A percentile compares a stretch with the other conserved stretches of the same genome.
Evolutionary conservation across 331 rosid species (phyloP).

Genomic region (Prunus yedoensis): DNA sequence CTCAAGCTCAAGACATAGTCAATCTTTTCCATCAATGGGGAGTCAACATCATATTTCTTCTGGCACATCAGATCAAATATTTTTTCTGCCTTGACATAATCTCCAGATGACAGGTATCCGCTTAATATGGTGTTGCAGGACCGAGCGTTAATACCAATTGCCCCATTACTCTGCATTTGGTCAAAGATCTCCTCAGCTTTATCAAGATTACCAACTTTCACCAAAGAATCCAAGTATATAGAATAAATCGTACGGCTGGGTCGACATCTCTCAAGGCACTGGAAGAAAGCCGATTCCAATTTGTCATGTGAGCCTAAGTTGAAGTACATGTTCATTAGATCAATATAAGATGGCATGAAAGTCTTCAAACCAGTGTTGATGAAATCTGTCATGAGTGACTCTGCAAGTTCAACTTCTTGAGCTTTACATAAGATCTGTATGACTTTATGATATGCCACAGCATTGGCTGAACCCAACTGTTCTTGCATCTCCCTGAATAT

Average conservation of each 20-base stretch:
- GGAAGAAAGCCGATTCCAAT: slow-evolving; percentile 61
- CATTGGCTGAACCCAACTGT: slow-evolving; percentile 43
- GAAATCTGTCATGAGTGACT: slow-evolving; percentile 67
- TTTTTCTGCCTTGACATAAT: slow-evolving; percentile 69
- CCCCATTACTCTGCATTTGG: slow-evolving; percentile 48
- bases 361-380: slow-evolving; percentile 66
- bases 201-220: slow-evolving; percentile 64
- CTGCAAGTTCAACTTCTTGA: slow-evolving; percentile 65
- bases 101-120: slow-evolving; percentile 68
- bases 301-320: slow-evolving; percentile 60
- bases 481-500: slow-evolving; percentile 75
- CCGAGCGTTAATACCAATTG: slow-evolving; percentile 68
- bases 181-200: slow-evolving; percentile 73
- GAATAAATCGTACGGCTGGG: slow-evolving; percentile 63
- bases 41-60: slow-evolving; percentile 70
- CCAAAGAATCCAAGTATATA: slow-evolving; percentile 84
- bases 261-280: slow-evolving; percentile 72
- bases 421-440: slow-evolving; percentile 75
- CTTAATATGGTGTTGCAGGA: slow-evolving; percentile 80
- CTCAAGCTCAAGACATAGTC: slow-evolving; percentile 73
- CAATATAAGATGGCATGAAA: slow-evolving; percentile 59
- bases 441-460: slow-evolving; percentile 63
- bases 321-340: slow-evolving; percentile 71
- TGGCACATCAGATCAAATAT: slow-evolving; percentile 73
- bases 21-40: slow-evolving; percentile 65